Evolutionary conservation across 2,329 filamentous ascomycete species (phyloP), one percentile per base, ranked within the genome.

Genomic region (Raffaelea albimanens): DNA sequence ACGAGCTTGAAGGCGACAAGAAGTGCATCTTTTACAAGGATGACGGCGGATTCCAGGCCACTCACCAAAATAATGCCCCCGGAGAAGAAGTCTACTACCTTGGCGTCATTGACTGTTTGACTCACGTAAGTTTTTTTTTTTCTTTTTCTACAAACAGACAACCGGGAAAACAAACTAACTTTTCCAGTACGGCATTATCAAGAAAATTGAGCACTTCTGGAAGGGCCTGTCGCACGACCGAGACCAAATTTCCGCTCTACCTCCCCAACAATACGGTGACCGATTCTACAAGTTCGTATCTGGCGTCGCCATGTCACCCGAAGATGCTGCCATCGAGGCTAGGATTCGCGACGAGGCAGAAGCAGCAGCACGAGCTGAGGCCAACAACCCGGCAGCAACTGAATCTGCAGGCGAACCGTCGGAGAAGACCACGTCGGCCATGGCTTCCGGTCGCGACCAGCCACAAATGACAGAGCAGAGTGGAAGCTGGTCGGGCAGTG

Each of bases 71-170:
- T 64, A 85, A 95, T 53, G 69, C 72, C 16, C 80, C 86, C 2
- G 90, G 85, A 2, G 87, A 96, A 47, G 88, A 95, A 66, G 89
- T 98, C 39, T 98, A 98, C 66, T 98, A 98, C 62, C 79, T 98
- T 8, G 94, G 93, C 33, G 94, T 98, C 58, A 98, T 98, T 64
- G 93, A 98, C 67, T 98, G 93, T 65, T 72, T 98, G 58, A 98
- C 93, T 58, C 88, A 96, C 64, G 89, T 95, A 76, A 80, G 87
- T 78, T 46, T 31, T 40, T 22, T 4, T 16, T 3, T 11, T 21
- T 33, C 11, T 48, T 21, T 33, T 44, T 29, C 25, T 29, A 29
- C 13, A n/a, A n/a, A n/a, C n/a, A n/a, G n/a, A n/a, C 25, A 7
- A 29, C 13, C 13, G 25, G 7, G 13, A 13, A 7, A 29, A 13